A percentile compares a stretch with the other conserved stretches of the same genome.
Conservation (phyloP, 2,329 filamentous ascomycete genomes). For the Phialophora verrucosa region DNA sequence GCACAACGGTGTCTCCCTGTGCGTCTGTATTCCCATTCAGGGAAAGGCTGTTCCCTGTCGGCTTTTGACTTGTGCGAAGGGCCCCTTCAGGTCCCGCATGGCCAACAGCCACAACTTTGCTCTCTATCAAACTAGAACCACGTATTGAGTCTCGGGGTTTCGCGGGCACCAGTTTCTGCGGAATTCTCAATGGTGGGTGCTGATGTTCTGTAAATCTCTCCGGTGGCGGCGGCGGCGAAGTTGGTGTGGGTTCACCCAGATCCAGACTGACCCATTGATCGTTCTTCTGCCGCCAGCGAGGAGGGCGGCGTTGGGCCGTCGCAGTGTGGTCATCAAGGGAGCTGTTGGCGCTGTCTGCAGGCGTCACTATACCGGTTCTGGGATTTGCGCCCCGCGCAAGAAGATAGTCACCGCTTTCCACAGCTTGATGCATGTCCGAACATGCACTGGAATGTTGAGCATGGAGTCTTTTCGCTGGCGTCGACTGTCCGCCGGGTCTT, state of each 20-base stretch:
- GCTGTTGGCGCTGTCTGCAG: conserved; percentile 41
- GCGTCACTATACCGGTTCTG: conserved; percentile 48
- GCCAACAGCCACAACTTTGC: neutral
- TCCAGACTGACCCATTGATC: conserved; percentile 47
- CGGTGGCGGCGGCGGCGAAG: conserved; percentile 26
- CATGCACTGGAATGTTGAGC: neutral
- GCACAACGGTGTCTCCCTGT: neutral
- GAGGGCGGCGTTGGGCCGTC: conserved; percentile 19
- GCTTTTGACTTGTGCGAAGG: conserved; percentile 1
- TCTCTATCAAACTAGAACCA: neutral
- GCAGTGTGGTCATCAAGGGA: conserved; percentile 34
- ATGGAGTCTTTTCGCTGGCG: neutral
- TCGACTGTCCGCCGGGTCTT: neutral
- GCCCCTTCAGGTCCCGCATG: neutral
- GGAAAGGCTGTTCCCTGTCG: conserved; percentile 4
- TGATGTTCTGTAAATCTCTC: conserved; percentile 16
- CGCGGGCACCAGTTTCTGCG: conserved; percentile 22
- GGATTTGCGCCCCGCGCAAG: conserved; percentile 45
- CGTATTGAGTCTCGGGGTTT: neutral
- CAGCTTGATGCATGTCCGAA: conserved; percentile 29
- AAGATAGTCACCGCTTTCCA: conserved; percentile 45
- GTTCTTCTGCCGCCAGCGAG: conserved; percentile 45
- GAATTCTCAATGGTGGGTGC: conserved; percentile 19
- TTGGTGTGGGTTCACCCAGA: conserved; percentile 40
- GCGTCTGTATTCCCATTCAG: neutral